A percentile compares a stretch with the other conserved stretches of the same genome.
These are phyloP conservation scores for Marasmius fiardii DNA, from an alignment of 1,284 basidiomycete genomes.

Conservation along the genomic window DNA sequence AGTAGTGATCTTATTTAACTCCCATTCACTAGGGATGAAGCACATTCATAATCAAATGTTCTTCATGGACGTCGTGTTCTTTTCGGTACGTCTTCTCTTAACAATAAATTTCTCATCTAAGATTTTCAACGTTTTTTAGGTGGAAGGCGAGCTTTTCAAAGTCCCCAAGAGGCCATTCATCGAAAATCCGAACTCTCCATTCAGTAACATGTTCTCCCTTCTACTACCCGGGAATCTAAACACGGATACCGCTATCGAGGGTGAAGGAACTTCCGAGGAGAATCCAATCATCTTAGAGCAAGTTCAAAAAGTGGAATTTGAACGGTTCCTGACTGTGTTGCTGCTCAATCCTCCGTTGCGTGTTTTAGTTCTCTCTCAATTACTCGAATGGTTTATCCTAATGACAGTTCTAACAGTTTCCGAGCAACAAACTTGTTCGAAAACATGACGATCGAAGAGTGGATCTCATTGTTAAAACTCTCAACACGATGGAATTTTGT, in stretches of 20 bases:
- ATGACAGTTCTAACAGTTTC: not conserved
- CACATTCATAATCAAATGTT: no score
- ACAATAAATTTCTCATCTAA: no score
- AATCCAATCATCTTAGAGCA: not conserved
- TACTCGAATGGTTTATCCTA: not conserved
- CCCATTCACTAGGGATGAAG: no score
- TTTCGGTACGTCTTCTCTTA: no score
- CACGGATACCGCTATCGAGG: not conserved
- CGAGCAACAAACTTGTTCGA: not conserved
- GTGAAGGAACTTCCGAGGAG: not conserved
- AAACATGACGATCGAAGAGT: no score
- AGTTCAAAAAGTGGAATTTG: not conserved
- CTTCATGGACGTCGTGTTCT: no score
- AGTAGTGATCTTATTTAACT: no score
- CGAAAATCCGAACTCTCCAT: not conserved
- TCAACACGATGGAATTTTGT: not conserved
- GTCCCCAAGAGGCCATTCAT: not conserved
- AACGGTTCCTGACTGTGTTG: not conserved
- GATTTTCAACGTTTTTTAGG: no score
- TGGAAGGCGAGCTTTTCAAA: not conserved
- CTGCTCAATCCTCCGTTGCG: not conserved
- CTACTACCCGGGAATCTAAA: not conserved
- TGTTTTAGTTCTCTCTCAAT: not conserved
- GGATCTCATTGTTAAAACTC: not conserved
- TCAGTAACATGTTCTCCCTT: not conserved